Base-by-base conservation (phyloP, 805 yeast genomes). In the Candida glaebosa region DNA sequence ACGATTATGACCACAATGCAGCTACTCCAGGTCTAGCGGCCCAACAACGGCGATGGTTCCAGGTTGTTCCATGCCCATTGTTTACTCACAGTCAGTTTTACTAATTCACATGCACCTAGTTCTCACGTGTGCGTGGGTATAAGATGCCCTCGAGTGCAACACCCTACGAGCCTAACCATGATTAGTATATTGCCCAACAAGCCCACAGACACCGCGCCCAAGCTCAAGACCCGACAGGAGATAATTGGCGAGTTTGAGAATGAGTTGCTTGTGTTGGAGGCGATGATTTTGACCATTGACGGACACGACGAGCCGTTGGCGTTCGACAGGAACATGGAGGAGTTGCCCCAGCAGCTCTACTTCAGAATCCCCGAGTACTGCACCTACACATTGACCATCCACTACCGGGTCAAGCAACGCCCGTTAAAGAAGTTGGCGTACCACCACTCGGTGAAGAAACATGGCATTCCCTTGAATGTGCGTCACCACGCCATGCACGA, bases 401-500 rank as follows among this genome's bases (percentile, higher is more conserved):
- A 45, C 33, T 61, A 51, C 38, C 52, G 47, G 34, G 59, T 58
- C 9, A 47, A 45, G 35, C 43, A 49, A 18, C 46, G 50, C 34
- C 50, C 57, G 3, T 46, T 61, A 37, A 43, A 45, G 31, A 43
- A 53, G 9, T 43, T 61, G 20, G 42, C 45, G 2, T 61, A 61
- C 44, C 48, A 54, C 31, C 67, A 63, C 42, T 52, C 48, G 7
- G 63, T 63, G 17, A 57, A 53, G 44, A 61, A 53, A 39, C 49
- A 49, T 17, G 67, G 65, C 3, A 40, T 61, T 32, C 50, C 56
- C 3, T 44, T 63, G 20, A 53, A 51, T 31, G 40, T 51, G 4
- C 46, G 64, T 35, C 47, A 49, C 10, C 47, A 48, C 14, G 40
- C 43, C 3, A 45, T 63, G 35, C 40, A 48, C 7, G 57, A 55